Evolutionary conservation across 2,329 filamentous ascomycete species (phyloP), one percentile per base, ranked within the genome.

Genomic region (Gliomastix tumulicola): DNA sequence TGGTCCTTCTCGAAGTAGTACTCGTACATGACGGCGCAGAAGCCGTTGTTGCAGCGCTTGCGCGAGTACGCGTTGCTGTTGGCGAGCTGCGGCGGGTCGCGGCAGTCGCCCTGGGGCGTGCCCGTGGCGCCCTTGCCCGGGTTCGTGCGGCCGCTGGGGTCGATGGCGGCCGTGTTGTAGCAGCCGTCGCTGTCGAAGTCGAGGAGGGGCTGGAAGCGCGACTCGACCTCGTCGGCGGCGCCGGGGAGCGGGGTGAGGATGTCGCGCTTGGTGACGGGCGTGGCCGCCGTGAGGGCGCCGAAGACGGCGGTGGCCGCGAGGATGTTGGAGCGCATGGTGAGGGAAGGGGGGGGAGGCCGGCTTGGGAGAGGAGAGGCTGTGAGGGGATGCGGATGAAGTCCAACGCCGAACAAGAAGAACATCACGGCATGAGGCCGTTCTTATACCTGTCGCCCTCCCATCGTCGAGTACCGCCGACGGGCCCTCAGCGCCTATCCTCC

Each of bases 121-220:
- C 49, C 49, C 5, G 51, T 55, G 5, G 53, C 45, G 17, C 17
- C 47, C 1, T 48, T 45, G 3, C 53, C 53, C 0, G 45, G 46
- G 36, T 55, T 55, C 16, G 44, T 50, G 22, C 52, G 53, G 19
- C 66, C 63, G 8, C 51, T 38, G 1, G 48, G 49, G 40, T 55
- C 54, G 25, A 70, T 60, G 28, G 66, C 67, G n/a, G 68, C 63
- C 2, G 66, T 65, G 43, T 68, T 65, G 48, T 69, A 66, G 45
- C 62, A 65, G 8, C 61, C 54, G 31, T 65, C 60, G 1, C 43
- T 49, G 44, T 65, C 62, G 38, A 61, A 65, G 47, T 65, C 61
- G 4, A 63, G 47, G 8, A 50, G 39, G 8, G 61, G 61, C 42
- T 64, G 61, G 41, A 52, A 60, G 36, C 49, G 49, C 25, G 55